Evolutionary conservation across 2,329 filamentous ascomycete species (phyloP), one percentile per base, ranked within the genome.

Genomic region (Basipetospora chlamydospora): DNA sequence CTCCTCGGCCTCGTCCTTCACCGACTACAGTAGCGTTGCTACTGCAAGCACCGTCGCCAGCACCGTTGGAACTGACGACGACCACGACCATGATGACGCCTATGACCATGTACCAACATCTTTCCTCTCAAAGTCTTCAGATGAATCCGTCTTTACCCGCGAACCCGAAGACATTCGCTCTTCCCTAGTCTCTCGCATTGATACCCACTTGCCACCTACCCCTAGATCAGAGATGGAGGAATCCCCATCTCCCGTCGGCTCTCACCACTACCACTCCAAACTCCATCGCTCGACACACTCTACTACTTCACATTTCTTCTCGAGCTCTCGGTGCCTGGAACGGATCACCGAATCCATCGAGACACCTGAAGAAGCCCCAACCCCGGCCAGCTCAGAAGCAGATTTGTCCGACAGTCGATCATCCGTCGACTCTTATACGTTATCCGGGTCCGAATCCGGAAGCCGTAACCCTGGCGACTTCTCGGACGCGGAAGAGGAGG

Each of bases 1-100:
- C 37, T 51, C 56, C 5, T 52, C 50, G 23, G 47, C 46, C 22
- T 59, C 62, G 35, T 56, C 55, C 22, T 58, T 50, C 35, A 55
- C 58, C 41, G 58, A 60, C 39, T 47, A 50, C 37, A 54, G 57
- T 38, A 60, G 54, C 44, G 44, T 54, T 36, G 53, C 50, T 39
- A 56, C 56, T 1, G 45, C 52, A 15, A 56, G 56, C 49, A 59
- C 56, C 23, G 52, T 53, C 44, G 49, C 54, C 43, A 61, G 54
- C 52, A 60, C 55, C 42, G 52, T 58, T 43, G 54, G 56, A 34
- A 54, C 55, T 44, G 49, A 38, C 36, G 35, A 37, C 29, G 20
- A 36, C 26, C 5, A 28, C 29, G 25, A 38, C 25, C 29, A 38
- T 18, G 28, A 37, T 31, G 17, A 31, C 21, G 35, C 30, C 25